Evolutionary conservation across 371 early-diverging fungal species (phyloP).

Genomic region (Haplosporangium sp.): DNA sequence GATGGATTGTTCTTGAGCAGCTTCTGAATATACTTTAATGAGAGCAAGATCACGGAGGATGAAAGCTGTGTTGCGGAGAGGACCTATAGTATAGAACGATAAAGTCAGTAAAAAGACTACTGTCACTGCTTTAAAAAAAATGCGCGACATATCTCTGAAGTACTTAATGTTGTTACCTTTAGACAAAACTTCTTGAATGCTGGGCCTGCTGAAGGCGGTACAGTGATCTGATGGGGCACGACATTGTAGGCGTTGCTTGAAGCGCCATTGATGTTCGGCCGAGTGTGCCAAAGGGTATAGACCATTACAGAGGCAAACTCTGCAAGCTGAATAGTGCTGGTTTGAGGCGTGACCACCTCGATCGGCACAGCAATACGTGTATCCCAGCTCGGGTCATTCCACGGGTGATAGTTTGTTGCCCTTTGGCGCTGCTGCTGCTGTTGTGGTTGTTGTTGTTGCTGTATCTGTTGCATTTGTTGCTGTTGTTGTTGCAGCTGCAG

Average conservation of each 20-base stretch:
- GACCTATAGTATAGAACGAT: constrained; percentile 50
- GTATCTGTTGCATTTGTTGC: constrained; percentile 18
- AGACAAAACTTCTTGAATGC: constrained; percentile 68
- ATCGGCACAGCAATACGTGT: constrained; percentile 27
- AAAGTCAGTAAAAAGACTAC: neutral
- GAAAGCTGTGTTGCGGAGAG: constrained; percentile 74
- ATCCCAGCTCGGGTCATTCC: constrained; percentile 26
- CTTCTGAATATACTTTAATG: constrained; percentile 73
- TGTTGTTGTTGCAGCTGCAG: constrained; percentile 13
- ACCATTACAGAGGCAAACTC: constrained; percentile 77
- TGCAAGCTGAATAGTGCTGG: constrained; percentile 62
- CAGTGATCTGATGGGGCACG: constrained; percentile 54
- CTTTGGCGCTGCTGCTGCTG: constrained; percentile 20
- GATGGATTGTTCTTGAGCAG: constrained; percentile 68
- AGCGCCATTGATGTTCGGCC: constrained; percentile 56
- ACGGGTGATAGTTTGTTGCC: constrained; percentile 13
- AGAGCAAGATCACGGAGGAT: constrained; percentile 68
- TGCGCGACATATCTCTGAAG: neutral
- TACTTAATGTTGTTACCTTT: constrained; percentile 56
- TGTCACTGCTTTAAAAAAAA: neutral
- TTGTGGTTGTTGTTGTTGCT: constrained; percentile 13
- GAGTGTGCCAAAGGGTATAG: constrained; percentile 73
- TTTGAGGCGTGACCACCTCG: constrained; percentile 29
- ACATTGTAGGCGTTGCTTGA: constrained; percentile 52
- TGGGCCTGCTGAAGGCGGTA: constrained; percentile 61